Percentiles rank a stretch among this genome's conserved stretches.
Evolutionary conservation across 805 yeast genomes (phyloP).

Genomic region (Candida piceae): DNA sequence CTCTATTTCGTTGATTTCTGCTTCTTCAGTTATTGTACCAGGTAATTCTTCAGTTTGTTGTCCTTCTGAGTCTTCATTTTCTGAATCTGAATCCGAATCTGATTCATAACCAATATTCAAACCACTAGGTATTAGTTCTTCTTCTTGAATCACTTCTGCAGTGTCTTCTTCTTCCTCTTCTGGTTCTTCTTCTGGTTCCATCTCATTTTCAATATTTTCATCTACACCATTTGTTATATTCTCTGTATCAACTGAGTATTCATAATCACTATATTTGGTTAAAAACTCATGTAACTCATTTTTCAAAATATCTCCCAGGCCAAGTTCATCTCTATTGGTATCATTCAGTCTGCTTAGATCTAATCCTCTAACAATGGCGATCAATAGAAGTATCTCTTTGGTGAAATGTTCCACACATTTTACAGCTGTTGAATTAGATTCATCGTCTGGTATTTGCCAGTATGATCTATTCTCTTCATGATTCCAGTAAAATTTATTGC

Average conservation of each 20-base stretch:
- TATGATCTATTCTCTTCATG: constrained; percentile 6
- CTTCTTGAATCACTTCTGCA: too few species aligned
- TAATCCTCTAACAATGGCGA: constrained; percentile 17
- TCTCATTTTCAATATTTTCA: constrained; percentile 1
- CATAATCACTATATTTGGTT: too few species aligned
- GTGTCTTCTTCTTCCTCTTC: constrained; percentile 1
- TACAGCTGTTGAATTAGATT: neutral
- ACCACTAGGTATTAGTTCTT: too few species aligned
- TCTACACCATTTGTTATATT: constrained; percentile 1
- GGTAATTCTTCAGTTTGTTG: too few species aligned
- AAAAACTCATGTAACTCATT: too few species aligned
- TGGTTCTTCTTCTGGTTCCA: constrained; percentile 6
- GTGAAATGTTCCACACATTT: constrained; percentile 5
- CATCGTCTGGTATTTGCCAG: constrained; percentile 22
- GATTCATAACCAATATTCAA: constrained; percentile 4
- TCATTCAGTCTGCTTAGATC: neutral
- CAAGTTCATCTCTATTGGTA: too few species aligned
- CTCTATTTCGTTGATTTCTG: too few species aligned
- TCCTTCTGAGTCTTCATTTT: too few species aligned
- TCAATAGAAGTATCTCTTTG: constrained; percentile 8
- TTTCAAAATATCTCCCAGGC: too few species aligned
- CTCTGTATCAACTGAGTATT: neutral
- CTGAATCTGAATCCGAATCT: too few species aligned
- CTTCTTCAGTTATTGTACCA: too few species aligned
- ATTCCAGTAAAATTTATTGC: constrained; percentile 22